Conservation (phyloP, 2,329 filamentous ascomycete genomes). For the Nemania sp. region DNA sequence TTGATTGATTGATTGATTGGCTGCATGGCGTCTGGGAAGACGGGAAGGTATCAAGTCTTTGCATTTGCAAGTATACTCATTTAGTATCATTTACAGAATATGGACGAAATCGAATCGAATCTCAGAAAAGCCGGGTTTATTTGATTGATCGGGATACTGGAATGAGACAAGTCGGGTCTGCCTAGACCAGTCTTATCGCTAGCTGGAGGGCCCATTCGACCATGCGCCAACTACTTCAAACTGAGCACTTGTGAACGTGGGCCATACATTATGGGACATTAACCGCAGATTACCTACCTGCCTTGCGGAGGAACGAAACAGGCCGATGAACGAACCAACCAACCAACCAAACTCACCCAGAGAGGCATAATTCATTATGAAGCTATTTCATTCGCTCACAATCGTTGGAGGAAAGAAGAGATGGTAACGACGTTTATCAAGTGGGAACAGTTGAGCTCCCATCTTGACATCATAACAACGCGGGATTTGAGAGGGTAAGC, state of each 20-base stretch:
- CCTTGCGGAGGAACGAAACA: not conserved
- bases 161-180: slow-evolving; percentile 11
- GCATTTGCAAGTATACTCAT: slow-evolving; percentile 49
- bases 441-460: slow-evolving; percentile 1
- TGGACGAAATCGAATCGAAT: slow-evolving; percentile 53
- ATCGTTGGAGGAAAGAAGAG: slow-evolving; percentile 2
- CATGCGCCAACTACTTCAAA: slow-evolving; percentile 12
- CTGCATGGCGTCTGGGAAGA: slow-evolving; percentile 36
- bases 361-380: slow-evolving; percentile 21
- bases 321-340: not conserved
- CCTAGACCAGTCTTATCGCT: not conserved
- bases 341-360: slow-evolving; percentile 24
- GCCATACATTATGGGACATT: slow-evolving; percentile 4
- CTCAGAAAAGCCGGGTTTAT: slow-evolving; percentile 58
- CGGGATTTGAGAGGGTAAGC: not conserved
- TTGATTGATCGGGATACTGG: slow-evolving; percentile 44
- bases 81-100: slow-evolving; percentile 46
- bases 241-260: not conserved
- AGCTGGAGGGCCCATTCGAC: not conserved
- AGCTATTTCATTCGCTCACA: slow-evolving; percentile 25
- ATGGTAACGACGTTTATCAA: slow-evolving; percentile 13
- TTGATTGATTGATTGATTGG: slow-evolving; percentile 31
- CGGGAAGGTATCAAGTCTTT: slow-evolving; percentile 42
- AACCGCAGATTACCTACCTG: slow-evolving; percentile 11
- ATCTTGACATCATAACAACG: slow-evolving; percentile 28